Evolutionary conservation across 257 asterid genomes (phyloP).

Genomic region (Galeopsis tetrahit): DNA sequence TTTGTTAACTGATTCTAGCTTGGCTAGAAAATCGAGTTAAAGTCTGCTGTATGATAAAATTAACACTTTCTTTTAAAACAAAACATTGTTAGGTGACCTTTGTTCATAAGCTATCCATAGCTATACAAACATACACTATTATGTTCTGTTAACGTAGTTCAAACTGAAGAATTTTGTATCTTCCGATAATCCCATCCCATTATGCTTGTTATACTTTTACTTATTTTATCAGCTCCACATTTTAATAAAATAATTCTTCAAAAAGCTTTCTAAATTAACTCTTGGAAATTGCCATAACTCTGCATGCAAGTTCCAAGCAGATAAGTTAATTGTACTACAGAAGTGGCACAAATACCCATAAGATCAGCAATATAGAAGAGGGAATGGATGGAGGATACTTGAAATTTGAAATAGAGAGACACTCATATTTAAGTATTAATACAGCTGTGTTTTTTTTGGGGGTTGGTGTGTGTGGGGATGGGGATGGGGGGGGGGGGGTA

Average conservation of each 20-base stretch:
- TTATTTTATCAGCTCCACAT: constrained; percentile 8
- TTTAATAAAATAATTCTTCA: constrained; percentile 2
- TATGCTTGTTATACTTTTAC: constrained; percentile 1
- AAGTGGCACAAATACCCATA: not conserved
- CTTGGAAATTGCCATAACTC: not conserved
- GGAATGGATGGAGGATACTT: constrained; percentile 14
- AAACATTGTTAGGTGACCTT: constrained; percentile 4
- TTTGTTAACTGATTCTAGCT: too few relatives aligned
- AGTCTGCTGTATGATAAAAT: not conserved
- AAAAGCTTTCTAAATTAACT: not conserved
- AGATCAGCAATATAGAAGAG: constrained; percentile 2
- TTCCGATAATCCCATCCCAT: constrained; percentile 25
- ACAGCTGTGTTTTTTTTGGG: not conserved
- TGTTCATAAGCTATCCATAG: constrained; percentile 6
- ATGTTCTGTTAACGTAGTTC: constrained; percentile 1
- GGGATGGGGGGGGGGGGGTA: not conserved
- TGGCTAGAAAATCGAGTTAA: too few relatives aligned
- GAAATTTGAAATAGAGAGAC: constrained; percentile 13
- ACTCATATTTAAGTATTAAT: constrained; percentile 7
- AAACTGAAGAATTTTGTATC: constrained; percentile 5
- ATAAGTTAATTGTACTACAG: not conserved
- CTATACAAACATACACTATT: constrained; percentile 14
- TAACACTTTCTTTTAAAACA: constrained; percentile 18
- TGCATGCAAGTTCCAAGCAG: constrained; percentile 9
- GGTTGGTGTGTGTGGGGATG: too few relatives aligned